Conservation (phyloP, 345 rosid genomes). For the Salix brachista region DNA sequence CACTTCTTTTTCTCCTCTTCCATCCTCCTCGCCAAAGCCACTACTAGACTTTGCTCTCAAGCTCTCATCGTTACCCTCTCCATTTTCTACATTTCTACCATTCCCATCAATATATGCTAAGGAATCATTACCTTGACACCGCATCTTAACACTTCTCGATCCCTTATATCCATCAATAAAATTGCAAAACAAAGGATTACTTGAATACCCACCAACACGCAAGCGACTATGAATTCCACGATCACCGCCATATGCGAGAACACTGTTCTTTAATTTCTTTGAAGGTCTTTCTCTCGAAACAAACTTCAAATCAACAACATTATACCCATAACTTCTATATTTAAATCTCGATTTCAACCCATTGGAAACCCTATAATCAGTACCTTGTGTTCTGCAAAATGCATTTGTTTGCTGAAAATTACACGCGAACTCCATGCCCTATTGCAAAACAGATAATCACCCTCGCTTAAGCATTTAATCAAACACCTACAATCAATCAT, state of each 20-base stretch:
- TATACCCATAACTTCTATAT: slow-evolving; percentile 28
- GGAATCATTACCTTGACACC: slow-evolving; percentile 66
- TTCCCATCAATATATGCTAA: slow-evolving; percentile 54
- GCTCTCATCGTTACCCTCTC: slow-evolving; percentile 33
- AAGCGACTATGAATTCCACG: slow-evolving; percentile 28
- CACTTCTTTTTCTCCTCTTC: slow-evolving; percentile 32
- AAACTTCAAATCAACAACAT: slow-evolving; percentile 28
- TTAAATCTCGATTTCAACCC: slow-evolving; percentile 34
- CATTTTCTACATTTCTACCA: slow-evolving; percentile 42
- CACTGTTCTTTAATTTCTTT: slow-evolving; percentile 29
- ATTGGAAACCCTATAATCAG: slow-evolving; percentile 24
- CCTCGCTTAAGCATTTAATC: slow-evolving; percentile 32
- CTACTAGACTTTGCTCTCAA: slow-evolving; percentile 21
- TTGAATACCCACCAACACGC: slow-evolving; percentile 14
- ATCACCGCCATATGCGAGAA: slow-evolving; percentile 11
- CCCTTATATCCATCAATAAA: slow-evolving; percentile 23
- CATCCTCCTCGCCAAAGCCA: slow-evolving; percentile 24
- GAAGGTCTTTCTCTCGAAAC: slow-evolving; percentile 21
- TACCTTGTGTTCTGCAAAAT: slow-evolving; percentile 30
- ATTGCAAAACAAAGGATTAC: slow-evolving; percentile 25
- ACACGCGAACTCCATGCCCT: slow-evolving; percentile 56
- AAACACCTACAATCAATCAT: slow-evolving; percentile 36
- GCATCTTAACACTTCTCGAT: slow-evolving; percentile 29
- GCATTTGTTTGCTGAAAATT: slow-evolving; percentile 43
- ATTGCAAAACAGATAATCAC: background rate